Conservation (phyloP, 1,284 basidiomycete species). For the Gymnopus androsaceus region DNA sequence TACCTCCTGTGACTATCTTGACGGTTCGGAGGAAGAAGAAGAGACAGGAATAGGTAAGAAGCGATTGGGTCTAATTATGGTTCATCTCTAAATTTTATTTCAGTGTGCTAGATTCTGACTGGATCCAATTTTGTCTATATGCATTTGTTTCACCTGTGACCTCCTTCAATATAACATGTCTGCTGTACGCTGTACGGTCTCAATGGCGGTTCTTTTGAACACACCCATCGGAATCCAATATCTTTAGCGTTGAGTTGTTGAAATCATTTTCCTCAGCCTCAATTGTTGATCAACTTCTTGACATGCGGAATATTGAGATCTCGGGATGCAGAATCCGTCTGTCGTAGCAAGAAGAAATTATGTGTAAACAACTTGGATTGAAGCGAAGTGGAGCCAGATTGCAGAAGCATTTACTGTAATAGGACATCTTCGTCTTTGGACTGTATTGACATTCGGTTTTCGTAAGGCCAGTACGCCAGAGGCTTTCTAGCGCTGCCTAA, state of each 20-base stretch:
- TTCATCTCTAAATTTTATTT: not conserved
- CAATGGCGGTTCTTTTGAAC: too few relatives aligned
- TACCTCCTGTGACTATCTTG: conserved; percentile 52
- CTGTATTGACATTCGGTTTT: not conserved
- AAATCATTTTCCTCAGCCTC: too few relatives aligned
- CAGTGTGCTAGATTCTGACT: not conserved
- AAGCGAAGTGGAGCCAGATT: conserved; percentile 1
- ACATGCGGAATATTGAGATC: conserved; percentile 7
- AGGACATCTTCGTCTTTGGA: not conserved
- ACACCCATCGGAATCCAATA: too few relatives aligned
- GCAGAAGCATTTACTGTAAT: conserved; percentile 4
- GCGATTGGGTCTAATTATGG: conserved; percentile 14
- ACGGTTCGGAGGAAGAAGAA: conserved; percentile 67
- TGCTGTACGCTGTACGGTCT: too few relatives aligned
- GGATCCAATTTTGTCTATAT: too few relatives aligned
- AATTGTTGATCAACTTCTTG: conserved; percentile 6
- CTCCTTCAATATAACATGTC: too few relatives aligned
- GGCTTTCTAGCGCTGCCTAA: not conserved
- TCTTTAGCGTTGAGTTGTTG: too few relatives aligned
- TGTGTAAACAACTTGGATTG: not conserved
- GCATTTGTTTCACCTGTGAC: too few relatives aligned
- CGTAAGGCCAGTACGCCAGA: not conserved
- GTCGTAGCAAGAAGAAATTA: not conserved
- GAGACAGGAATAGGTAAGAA: conserved; percentile 36
- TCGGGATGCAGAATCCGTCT: not conserved